phyloP scores from a whole-genome alignment of 805 yeast genomes.

The Tetrapisispora taiwanensis region DNA sequence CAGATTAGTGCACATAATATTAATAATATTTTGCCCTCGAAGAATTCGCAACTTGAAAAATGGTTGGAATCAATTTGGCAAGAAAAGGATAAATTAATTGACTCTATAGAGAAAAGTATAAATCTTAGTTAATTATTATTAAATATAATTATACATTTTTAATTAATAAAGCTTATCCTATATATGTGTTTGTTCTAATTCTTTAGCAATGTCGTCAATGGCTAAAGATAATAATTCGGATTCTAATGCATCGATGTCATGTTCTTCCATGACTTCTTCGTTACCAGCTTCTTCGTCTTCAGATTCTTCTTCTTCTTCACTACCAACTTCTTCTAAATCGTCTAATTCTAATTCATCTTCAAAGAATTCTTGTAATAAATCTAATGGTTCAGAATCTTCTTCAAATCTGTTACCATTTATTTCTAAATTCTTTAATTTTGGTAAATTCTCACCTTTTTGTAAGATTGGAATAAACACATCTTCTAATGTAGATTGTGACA shows the following conservation, averaged over 20 bases:
- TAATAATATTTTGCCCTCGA: slow-evolving; percentile 40
- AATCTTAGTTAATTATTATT: slow-evolving; percentile 8
- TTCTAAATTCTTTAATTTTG: slow-evolving; percentile 57
- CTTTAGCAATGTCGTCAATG: slow-evolving; percentile 41
- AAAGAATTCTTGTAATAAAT: slow-evolving; percentile 49
- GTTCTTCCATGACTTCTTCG: slow-evolving; percentile 39
- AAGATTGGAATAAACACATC: slow-evolving; percentile 40
- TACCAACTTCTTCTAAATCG: slow-evolving; percentile 76
- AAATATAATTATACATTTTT: neutral
- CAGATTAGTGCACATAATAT: slow-evolving; percentile 35
- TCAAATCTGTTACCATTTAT: slow-evolving; percentile 89
- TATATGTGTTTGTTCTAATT: slow-evolving; percentile 47
- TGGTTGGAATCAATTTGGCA: slow-evolving; percentile 73
- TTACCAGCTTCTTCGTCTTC: slow-evolving; percentile 32
- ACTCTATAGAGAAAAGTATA: slow-evolving; percentile 30
- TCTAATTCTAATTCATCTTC: slow-evolving; percentile 80
- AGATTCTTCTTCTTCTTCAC: slow-evolving; percentile 43
- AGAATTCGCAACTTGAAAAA: slow-evolving; percentile 48
- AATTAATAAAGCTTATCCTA: neutral
- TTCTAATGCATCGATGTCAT: slow-evolving; percentile 35
- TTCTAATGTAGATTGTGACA: slow-evolving; percentile 55
- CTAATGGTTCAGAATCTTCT: slow-evolving; percentile 71
- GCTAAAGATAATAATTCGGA: slow-evolving; percentile 34
- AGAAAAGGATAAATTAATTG: slow-evolving; percentile 49
- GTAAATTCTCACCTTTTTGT: slow-evolving; percentile 41